Conservation (phyloP, 1,284 basidiomycete species). For the Salmacisia buchloeana region DNA sequence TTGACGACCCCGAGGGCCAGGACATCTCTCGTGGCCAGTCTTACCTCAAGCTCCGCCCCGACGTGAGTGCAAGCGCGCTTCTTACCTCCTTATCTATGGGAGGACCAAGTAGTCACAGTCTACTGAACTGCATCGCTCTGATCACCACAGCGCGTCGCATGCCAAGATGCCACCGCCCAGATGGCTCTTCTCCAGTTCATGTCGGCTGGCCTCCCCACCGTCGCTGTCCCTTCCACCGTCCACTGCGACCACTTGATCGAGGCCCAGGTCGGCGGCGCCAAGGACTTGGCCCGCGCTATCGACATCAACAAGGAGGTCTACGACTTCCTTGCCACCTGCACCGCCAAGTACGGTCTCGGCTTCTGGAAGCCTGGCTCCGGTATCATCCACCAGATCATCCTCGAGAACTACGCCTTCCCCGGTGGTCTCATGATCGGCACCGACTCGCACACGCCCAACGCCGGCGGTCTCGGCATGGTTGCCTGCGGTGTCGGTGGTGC, state of each 20-base stretch:
- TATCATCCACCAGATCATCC: conserved; percentile 63
- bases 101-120: conserved; percentile 7
- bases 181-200: conserved; percentile 99
- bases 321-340: conserved; percentile 96
- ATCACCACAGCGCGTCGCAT: conserved; percentile 78
- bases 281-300: conserved; percentile 88
- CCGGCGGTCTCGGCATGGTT: conserved; percentile 97
- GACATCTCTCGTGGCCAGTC: conserved; percentile 47
- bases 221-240: conserved; percentile 81
- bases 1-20: conserved; percentile 39
- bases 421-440: conserved; percentile 99
- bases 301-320: conserved; percentile 98
- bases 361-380: conserved; percentile 99
- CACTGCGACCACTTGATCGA: conserved; percentile 99
- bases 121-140: conserved; percentile 12
- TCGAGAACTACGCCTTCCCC: conserved; percentile 98
- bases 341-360: conserved; percentile 96
- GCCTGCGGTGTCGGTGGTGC: conserved; percentile 99
- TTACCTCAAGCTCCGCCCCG: conserved; percentile 50
- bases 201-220: conserved; percentile 82
- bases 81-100: conserved; percentile 16
- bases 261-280: conserved; percentile 85
- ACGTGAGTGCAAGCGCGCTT: conserved; percentile 22
- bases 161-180: conserved; percentile 99
- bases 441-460: conserved; percentile 98